phyloP scores from a whole-genome alignment of 2,329 filamentous ascomycete genomes.

The Ophiostoma sp. region DNA sequence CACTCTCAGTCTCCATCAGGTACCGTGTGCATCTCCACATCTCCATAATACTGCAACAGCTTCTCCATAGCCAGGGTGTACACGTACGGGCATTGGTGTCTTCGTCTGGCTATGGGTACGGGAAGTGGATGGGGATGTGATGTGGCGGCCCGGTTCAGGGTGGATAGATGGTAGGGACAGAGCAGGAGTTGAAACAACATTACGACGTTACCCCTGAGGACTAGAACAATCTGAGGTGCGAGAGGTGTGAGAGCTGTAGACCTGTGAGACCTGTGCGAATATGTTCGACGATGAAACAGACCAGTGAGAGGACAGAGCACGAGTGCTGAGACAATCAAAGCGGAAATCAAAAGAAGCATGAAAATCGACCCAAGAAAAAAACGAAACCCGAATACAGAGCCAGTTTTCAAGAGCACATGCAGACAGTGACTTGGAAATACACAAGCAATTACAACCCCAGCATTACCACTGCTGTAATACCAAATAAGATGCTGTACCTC shows the following conservation, averaged over 20 bases:
- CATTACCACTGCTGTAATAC: background rate
- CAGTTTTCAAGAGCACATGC: background rate
- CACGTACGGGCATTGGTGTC: slow-evolving; percentile 8
- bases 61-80: background rate
- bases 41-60: slow-evolving; percentile 15
- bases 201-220: slow-evolving; percentile 3
- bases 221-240: background rate
- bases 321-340: too few species aligned
- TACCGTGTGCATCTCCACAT: slow-evolving; percentile 6
- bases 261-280: too few species aligned
- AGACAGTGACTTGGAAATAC: background rate
- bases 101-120: background rate
- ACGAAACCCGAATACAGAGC: background rate
- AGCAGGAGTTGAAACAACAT: slow-evolving; percentile 12
- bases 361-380: background rate
- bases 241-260: background rate
- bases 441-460: background rate
- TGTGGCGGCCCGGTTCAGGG: background rate
- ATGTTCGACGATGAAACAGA: background rate
- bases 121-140: background rate
- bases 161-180: background rate
- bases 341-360: background rate
- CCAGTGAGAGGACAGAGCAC: too few species aligned
- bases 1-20: background rate
- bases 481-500: background rate